Evolutionary conservation across 2,329 filamentous ascomycete species (phyloP).

Genomic region (Diaporthe caulivora): DNA sequence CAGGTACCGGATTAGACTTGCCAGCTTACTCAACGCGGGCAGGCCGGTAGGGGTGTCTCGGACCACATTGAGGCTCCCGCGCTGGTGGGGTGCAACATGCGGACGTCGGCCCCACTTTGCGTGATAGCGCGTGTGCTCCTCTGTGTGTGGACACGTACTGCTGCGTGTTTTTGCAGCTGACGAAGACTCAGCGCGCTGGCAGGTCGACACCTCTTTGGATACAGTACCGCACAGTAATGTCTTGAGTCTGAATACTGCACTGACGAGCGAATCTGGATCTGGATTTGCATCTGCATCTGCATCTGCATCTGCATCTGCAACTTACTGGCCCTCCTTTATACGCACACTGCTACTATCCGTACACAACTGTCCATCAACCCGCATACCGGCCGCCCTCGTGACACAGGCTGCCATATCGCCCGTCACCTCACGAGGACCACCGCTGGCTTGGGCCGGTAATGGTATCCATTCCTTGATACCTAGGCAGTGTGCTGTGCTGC

Average conservation of each 20-base stretch:
- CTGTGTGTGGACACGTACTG: not conserved
- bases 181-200: not conserved
- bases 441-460: not conserved
- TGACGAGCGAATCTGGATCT: not conserved
- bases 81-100: not conserved
- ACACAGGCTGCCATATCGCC: not conserved
- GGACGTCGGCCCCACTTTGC: slow-evolving; percentile 2
- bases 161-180: not conserved
- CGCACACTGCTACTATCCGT: not conserved
- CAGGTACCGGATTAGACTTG: not conserved
- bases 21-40: not conserved
- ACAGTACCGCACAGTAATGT: no score
- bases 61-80: slow-evolving; percentile 34
- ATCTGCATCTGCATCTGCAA: slow-evolving; percentile 18
- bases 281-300: slow-evolving; percentile 6
- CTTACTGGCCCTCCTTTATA: not conserved
- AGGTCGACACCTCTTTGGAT: not conserved
- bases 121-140: not conserved
- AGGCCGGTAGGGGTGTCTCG: slow-evolving; percentile 1
- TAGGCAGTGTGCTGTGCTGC: no score
- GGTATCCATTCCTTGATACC: not conserved
- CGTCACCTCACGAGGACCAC: not conserved
- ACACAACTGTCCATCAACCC: not conserved
- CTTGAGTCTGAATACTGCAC: no score
- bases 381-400: not conserved